These are phyloP conservation scores for Debaryomyces fabryi DNA, from an alignment of 1,139 yeast species.

Conservation along the genomic window DNA sequence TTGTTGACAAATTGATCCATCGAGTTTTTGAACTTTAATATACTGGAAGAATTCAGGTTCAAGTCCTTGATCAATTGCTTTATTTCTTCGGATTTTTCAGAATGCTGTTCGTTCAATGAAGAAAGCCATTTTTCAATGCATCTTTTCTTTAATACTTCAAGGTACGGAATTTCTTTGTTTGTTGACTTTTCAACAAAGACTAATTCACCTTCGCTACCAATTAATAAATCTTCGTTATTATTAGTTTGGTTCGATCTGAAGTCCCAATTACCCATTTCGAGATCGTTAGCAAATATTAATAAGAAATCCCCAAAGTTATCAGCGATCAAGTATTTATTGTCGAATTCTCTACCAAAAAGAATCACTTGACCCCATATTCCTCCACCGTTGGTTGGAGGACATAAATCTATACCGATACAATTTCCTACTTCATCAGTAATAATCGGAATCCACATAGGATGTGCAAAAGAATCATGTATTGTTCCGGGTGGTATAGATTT, in stretches of 20 bases:
- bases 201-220: conserved; percentile 72
- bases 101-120: conserved; percentile 23
- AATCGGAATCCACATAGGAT: conserved; percentile 88
- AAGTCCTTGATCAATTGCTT: conserved; percentile 28
- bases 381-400: conserved; percentile 64
- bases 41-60: conserved; percentile 13
- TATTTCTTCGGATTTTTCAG: conserved; percentile 19
- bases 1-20: conserved; percentile 12
- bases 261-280: conserved; percentile 76
- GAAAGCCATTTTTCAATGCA: conserved; percentile 37
- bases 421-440: conserved; percentile 88
- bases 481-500: conserved; percentile 73
- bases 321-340: conserved; percentile 76
- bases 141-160: conserved; percentile 57
- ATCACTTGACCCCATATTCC: conserved; percentile 87
- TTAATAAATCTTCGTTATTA: conserved; percentile 53
- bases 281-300: conserved; percentile 77
- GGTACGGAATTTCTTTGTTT: conserved; percentile 57
- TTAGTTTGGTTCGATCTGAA: conserved; percentile 54
- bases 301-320: conserved; percentile 86
- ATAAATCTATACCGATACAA: conserved; percentile 84
- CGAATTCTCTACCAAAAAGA: conserved; percentile 87
- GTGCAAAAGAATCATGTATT: conserved; percentile 75
- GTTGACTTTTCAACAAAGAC: conserved; percentile 56
- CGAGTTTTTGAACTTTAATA: conserved; percentile 10